These are phyloP conservation scores for Colletotrichum higginsianum DNA, from an alignment of 2,329 filamentous ascomycete species.

Conservation along the genomic window DNA sequence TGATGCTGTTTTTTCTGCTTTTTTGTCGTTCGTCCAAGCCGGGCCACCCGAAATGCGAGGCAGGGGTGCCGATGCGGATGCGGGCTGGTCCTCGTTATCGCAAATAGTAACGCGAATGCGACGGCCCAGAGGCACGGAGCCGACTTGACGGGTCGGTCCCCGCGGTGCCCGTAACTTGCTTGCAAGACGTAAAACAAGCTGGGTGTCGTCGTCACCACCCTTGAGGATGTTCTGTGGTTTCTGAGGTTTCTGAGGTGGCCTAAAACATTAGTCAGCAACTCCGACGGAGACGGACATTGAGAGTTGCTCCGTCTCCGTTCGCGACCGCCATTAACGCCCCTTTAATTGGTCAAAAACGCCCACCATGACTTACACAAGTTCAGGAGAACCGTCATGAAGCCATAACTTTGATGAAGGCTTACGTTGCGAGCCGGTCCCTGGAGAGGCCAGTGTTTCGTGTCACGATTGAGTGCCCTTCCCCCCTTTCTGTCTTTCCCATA, in stretches of 20 bases:
- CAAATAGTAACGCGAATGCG: slow-evolving; percentile 25
- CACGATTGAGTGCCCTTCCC: not conserved
- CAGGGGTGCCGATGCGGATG: not conserved
- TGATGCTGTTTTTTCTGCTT: not conserved
- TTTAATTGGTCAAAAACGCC: slow-evolving; percentile 20
- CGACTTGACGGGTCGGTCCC: not conserved
- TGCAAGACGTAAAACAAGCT: not conserved
- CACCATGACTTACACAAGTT: slow-evolving; percentile 39
- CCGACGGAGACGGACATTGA: slow-evolving; percentile 37
- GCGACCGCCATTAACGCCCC: not conserved
- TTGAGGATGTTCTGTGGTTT: not conserved
- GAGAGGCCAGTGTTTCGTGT: not conserved
- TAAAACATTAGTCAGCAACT: slow-evolving; percentile 11
- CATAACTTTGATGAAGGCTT: slow-evolving; percentile 26
- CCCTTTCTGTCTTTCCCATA: not conserved
- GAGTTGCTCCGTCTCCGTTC: slow-evolving; percentile 18
- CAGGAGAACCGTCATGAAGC: slow-evolving; percentile 23
- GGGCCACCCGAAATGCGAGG: slow-evolving; percentile 1
- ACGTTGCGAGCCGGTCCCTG: slow-evolving; percentile 24
- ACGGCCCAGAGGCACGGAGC: too few relatives aligned
- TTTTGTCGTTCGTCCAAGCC: not conserved
- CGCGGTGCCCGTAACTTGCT: slow-evolving; percentile 2
- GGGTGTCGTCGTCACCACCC: too few relatives aligned
- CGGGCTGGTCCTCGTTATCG: slow-evolving; percentile 6
- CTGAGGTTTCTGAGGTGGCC: not conserved